Base-by-base conservation (phyloP, 208 protist species). In the Novymonas esmeraldas region DNA sequence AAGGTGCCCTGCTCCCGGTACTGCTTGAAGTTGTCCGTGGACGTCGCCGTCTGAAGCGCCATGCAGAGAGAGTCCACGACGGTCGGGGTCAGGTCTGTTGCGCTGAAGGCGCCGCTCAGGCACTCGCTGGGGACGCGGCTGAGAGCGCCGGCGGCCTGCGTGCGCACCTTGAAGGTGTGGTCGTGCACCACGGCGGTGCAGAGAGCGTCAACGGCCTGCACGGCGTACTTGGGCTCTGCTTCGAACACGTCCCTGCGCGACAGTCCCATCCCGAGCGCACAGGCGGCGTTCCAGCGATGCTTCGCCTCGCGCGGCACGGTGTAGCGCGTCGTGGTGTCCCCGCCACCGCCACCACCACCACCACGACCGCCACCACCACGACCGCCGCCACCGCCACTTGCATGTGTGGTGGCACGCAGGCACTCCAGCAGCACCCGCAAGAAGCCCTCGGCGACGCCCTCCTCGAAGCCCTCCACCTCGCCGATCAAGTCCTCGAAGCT, bases 141-240 rank as follows among this genome's bases (percentile, higher is more conserved):
- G 10, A 95, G 71, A 6, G 90, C 84, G 2, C 38, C 64, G 6
- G 85, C 90, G 16, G 87, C 87, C 66, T 90, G 87, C n/a, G 83
- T 90, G 60, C 87, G 86, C 20, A 95, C 90, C 59, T 95, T 95
- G 64, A 90, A 92, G 36, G 87, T 89, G 48, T 79, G 74, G 33
- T 95, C 90, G 14, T 72, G 70, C 49, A 78, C 66, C 5, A 92
- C 73, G 6, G 82, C 55, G 14, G 73, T 69, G 44, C 64, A 79
- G 13, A 95, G 77, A 2, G 75, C 73, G 18, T 85, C 74, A 2
- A 95, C 79, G 7, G 78, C 81, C 61, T 74, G 70, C 29, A 77
- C 66, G 14, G 83, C 73, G 48, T 62, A 69, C 34, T 63, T 68
- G 6, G 85, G 90, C 74, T 95, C 84, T 28, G 85, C 86, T 39